Percentiles rank a stretch among this genome's conserved stretches.
These are phyloP conservation scores for Salix suchowensis DNA, from an alignment of 345 rosid genomes.

Conservation along the genomic window DNA sequence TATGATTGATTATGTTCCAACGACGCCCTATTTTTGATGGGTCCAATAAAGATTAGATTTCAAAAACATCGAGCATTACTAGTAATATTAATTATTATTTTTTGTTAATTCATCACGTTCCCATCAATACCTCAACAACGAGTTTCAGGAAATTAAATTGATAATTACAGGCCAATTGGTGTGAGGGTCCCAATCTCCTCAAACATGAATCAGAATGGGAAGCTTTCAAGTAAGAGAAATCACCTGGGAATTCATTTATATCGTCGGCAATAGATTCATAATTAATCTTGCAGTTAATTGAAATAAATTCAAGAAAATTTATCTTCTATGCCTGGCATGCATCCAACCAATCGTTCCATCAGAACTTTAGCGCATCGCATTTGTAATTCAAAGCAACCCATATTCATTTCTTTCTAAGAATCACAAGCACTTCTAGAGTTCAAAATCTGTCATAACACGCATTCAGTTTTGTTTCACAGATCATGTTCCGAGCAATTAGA, in stretches of 20 bases:
- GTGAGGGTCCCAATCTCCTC: no score
- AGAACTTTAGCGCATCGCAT: not conserved
- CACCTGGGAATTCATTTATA: not conserved
- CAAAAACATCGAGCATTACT: no score
- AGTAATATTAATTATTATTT: no score
- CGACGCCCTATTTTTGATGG: not conserved
- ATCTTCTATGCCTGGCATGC: not conserved
- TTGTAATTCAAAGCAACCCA: not conserved
- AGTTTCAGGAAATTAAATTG: no score
- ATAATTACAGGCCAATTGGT: no score
- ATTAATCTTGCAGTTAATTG: not conserved
- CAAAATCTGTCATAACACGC: not conserved
- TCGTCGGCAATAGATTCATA: not conserved
- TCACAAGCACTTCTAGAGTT: not conserved
- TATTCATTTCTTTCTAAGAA: not conserved
- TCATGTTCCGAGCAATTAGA: not conserved
- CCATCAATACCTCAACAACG: no score
- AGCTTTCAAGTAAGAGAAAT: not conserved
- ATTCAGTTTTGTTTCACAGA: not conserved
- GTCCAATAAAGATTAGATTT: no score
- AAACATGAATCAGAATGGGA: not conserved
- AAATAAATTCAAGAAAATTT: not conserved
- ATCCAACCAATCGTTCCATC: not conserved
- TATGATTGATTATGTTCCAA: not conserved
- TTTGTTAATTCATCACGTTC: no score